Percentiles rank a stretch among this genome's conserved stretches.
Evolutionary conservation across 106 monocot genomes (phyloP).

Genomic region (Apostasia ramifera): DNA sequence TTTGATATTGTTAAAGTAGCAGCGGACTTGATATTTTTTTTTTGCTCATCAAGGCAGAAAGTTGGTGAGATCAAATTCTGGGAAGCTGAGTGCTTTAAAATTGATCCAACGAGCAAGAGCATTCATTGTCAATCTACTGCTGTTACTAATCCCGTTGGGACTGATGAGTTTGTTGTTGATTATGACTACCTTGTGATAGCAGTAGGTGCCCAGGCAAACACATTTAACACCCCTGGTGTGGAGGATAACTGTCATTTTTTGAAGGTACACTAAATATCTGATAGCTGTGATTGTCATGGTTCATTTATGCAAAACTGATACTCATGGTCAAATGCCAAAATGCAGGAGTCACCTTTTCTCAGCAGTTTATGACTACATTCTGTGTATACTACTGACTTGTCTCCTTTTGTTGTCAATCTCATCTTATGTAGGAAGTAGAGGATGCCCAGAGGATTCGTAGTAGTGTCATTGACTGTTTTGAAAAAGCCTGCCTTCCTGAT

Average conservation of each 20-base stretch:
- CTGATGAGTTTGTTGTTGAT: constrained; percentile 38
- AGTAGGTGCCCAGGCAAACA: constrained; percentile 44
- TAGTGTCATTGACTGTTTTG: constrained; percentile 15
- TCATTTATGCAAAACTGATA: not conserved
- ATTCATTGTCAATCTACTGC: constrained; percentile 14
- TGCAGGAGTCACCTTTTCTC: not conserved
- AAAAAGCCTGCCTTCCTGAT: constrained; percentile 6
- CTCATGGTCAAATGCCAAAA: too few species aligned
- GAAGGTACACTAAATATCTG: constrained; percentile 18
- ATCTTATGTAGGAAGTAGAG: constrained; percentile 10
- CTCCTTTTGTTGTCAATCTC: not conserved
- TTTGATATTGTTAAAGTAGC: too few species aligned
- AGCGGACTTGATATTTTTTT: too few species aligned
- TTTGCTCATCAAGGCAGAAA: constrained; percentile 2
- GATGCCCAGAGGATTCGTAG: constrained; percentile 11
- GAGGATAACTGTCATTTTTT: constrained; percentile 51
- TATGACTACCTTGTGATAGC: constrained; percentile 49
- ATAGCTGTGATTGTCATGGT: not conserved
- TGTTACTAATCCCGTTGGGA: constrained; percentile 25
- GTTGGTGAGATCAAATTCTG: constrained; percentile 8
- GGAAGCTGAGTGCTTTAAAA: constrained; percentile 13
- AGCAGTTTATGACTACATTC: not conserved
- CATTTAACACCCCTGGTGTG: constrained; percentile 59
- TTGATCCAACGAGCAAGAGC: constrained; percentile 11
- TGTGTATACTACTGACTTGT: not conserved